These are phyloP conservation scores for Herpetomonas samuelpessoai DNA, from an alignment of 208 protist species.

Conservation along the genomic window DNA sequence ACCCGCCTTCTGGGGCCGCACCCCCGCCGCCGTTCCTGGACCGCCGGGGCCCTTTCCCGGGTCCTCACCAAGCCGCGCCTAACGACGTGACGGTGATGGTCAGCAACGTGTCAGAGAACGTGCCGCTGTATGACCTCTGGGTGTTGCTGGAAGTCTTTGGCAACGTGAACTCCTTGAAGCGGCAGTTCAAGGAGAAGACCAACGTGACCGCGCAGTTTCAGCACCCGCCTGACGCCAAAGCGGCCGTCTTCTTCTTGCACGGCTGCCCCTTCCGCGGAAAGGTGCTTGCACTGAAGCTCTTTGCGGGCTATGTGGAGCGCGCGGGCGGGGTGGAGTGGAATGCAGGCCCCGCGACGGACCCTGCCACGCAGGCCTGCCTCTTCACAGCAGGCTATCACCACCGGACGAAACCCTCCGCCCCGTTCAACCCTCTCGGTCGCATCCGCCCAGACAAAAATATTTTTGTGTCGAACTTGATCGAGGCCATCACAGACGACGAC, in stretches of 20 bases:
- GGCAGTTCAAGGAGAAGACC: conserved; percentile 69
- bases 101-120: conserved; percentile 52
- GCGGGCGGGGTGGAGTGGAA: conserved; percentile 66
- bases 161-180: conserved; percentile 83
- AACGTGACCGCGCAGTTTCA: conserved; percentile 83
- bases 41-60: not conserved
- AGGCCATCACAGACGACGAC: conserved; percentile 61
- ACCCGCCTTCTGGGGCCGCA: not conserved
- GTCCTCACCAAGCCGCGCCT: conserved; percentile 2
- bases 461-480: conserved; percentile 76
- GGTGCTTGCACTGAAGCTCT: conserved; percentile 61
- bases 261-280: conserved; percentile 65
- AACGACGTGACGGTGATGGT: conserved; percentile 55
- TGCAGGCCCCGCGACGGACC: conserved; percentile 66
- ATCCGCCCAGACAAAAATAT: conserved; percentile 69
- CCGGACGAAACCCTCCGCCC: conserved; percentile 56
- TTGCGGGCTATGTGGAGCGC: conserved; percentile 72
- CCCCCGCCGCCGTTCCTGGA: conserved; percentile 2
- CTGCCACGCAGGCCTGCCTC: conserved; percentile 46
- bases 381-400: conserved; percentile 81
- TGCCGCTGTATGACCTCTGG: conserved; percentile 80
- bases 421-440: conserved; percentile 69
- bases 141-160: conserved; percentile 88
- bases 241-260: conserved; percentile 72
- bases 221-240: conserved; percentile 55